These are phyloP conservation scores for Effrenium voratum DNA, from an alignment of 73 alveolate species.

Conservation along the genomic window DNA sequence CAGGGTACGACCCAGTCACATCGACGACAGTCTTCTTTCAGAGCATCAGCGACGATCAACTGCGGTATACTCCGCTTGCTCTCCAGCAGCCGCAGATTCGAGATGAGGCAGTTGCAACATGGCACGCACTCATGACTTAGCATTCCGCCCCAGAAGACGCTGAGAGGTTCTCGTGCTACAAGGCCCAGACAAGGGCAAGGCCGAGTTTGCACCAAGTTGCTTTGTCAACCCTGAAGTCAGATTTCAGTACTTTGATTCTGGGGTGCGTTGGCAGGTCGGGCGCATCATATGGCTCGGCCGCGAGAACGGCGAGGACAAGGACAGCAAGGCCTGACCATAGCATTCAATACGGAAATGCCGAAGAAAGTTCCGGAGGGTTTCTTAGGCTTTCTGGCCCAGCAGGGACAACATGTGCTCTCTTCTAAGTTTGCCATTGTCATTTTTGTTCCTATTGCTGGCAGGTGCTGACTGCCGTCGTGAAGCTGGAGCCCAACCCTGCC, in stretches of 20 bases:
- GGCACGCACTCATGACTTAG: not conserved
- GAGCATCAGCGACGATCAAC: slow-evolving; percentile 68
- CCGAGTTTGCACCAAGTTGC: not conserved
- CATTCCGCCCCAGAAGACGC: too few relatives aligned
- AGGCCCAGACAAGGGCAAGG: slow-evolving; percentile 94
- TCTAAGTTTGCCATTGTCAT: not conserved
- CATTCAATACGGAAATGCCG: not conserved
- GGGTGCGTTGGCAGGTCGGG: slow-evolving; percentile 24
- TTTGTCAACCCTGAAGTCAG: not conserved
- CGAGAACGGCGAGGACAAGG: slow-evolving; percentile 71
- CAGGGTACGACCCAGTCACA: slow-evolving; percentile 85
- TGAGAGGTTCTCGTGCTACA: slow-evolving; percentile 70
- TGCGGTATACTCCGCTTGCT: slow-evolving; percentile 80
- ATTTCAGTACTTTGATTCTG: not conserved
- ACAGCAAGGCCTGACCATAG: slow-evolving; percentile 47
- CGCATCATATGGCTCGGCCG: slow-evolving; percentile 93
- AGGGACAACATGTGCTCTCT: not conserved
- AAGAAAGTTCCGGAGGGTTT: not conserved
- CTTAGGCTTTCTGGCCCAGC: not conserved
- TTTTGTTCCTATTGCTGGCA: not conserved
- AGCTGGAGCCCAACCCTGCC: slow-evolving; percentile 80
- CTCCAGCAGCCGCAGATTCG: slow-evolving; percentile 91
- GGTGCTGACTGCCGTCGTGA: slow-evolving; percentile 83
- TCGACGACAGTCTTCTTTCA: slow-evolving; percentile 84
- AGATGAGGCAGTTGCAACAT: slow-evolving; percentile 48